These are phyloP conservation scores for Pseudogymnoascus sp. DNA, from an alignment of 2,329 filamentous ascomycete species.

Conservation along the genomic window DNA sequence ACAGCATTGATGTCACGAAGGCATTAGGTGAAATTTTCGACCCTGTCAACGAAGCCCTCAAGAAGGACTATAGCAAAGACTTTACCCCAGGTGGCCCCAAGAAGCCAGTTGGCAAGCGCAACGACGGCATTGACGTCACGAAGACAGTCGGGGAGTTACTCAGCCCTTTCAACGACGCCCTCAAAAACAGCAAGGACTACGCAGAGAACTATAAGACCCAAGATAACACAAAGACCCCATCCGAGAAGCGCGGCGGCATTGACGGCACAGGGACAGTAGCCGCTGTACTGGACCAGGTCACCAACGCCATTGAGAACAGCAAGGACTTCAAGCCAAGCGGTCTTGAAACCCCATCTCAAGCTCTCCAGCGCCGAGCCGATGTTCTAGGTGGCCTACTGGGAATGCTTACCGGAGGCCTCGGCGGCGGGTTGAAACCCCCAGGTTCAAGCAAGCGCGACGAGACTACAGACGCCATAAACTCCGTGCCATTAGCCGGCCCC, in stretches of 20 bases:
- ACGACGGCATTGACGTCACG: background rate
- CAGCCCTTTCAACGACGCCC: background rate
- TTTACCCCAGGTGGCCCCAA: too few species aligned
- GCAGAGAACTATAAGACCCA: background rate
- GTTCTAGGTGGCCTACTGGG: background rate
- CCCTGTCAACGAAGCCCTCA: too few species aligned
- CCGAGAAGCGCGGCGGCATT: background rate
- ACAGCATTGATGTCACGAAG: too few species aligned
- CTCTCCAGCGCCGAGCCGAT: too few species aligned
- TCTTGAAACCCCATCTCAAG: too few species aligned
- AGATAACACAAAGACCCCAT: background rate
- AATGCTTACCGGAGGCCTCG: background rate
- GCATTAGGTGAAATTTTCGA: too few species aligned
- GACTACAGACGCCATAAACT: too few species aligned
- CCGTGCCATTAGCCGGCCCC: too few species aligned
- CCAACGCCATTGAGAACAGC: background rate
- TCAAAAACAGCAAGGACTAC: background rate
- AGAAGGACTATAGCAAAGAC: too few species aligned
- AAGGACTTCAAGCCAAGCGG: too few species aligned
- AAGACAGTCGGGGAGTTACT: background rate
- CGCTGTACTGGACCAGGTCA: background rate
- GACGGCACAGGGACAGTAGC: background rate
- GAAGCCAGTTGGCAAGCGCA: background rate
- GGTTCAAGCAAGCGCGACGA: too few species aligned
- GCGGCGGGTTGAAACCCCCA: background rate